Conservation (phyloP, 2,329 filamentous ascomycete species). For the Paraphaeosphaeria minitans region DNA sequence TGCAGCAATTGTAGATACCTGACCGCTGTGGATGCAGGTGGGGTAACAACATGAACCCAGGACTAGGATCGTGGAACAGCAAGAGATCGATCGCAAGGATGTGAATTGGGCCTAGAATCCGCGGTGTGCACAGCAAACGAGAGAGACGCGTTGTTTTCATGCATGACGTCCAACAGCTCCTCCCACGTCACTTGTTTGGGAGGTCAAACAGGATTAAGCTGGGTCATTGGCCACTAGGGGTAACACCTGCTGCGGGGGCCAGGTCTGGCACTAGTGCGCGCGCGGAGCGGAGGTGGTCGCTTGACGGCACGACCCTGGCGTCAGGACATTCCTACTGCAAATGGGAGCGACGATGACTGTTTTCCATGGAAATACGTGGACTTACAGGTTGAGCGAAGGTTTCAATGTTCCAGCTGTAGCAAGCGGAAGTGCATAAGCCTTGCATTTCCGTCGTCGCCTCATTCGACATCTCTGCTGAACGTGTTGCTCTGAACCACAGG, state of each 20-base stretch:
- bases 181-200: conserved; percentile 4
- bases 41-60: background rate
- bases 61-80: background rate
- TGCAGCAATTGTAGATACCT: background rate
- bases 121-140: conserved; percentile 1
- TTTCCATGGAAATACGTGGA: background rate
- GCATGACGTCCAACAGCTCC: conserved; percentile 4
- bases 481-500: background rate
- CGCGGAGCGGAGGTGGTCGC: background rate
- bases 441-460: too few species aligned
- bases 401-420: background rate
- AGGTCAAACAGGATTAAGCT: conserved; percentile 6
- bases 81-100: conserved; percentile 1
- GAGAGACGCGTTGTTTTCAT: conserved; percentile 9
- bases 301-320: background rate
- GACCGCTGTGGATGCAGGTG: background rate
- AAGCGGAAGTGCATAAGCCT: background rate
- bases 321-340: background rate
- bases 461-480: background rate
- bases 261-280: conserved; percentile 3
- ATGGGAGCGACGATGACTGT: background rate
- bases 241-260: conserved; percentile 3
- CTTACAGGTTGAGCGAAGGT: background rate
- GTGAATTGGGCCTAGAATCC: background rate
- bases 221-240: background rate